Percentiles rank a stretch among this genome's conserved stretches.
phyloP scores from a whole-genome alignment of 805 yeast species.

The Komagataella phaffii region DNA sequence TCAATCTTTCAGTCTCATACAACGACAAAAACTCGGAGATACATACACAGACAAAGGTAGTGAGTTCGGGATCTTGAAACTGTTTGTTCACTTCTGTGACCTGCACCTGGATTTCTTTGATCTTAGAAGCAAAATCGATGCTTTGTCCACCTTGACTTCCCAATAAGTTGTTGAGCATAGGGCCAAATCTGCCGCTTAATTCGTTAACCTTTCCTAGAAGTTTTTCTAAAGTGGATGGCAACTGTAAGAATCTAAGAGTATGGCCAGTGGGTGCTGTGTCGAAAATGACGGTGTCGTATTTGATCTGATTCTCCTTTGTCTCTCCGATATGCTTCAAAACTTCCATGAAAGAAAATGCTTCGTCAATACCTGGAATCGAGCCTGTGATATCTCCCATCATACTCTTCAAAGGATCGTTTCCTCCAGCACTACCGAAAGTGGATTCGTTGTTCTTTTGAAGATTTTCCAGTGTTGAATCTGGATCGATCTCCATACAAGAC shows the following conservation, averaged over 20 bases:
- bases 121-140: conserved; percentile 37
- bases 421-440: conserved; percentile 32
- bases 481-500: conserved; percentile 98
- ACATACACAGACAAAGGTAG: conserved; percentile 94
- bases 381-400: conserved; percentile 87
- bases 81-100: conserved; percentile 87
- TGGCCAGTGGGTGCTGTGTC: conserved; percentile 99
- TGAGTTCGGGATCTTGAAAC: conserved; percentile 90
- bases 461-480: conserved; percentile 86
- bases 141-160: conserved; percentile 52
- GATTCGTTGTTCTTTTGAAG: conserved; percentile 49
- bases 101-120: conserved; percentile 66
- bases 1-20: conserved; percentile 95
- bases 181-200: conserved; percentile 78
- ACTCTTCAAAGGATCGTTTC: conserved; percentile 49
- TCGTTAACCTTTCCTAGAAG: conserved; percentile 80
- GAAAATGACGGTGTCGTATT: conserved; percentile 81
- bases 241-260: conserved; percentile 85
- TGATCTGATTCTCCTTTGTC: conserved; percentile 22
- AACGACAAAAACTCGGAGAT: conserved; percentile 92
- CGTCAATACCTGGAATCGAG: conserved; percentile 96
- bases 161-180: conserved; percentile 76
- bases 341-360: conserved; percentile 95
- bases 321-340: conserved; percentile 94
- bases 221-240: conserved; percentile 86